Evolutionary conservation across 1,139 yeast species (phyloP).

Genomic region (Pichia cactophila): DNA sequence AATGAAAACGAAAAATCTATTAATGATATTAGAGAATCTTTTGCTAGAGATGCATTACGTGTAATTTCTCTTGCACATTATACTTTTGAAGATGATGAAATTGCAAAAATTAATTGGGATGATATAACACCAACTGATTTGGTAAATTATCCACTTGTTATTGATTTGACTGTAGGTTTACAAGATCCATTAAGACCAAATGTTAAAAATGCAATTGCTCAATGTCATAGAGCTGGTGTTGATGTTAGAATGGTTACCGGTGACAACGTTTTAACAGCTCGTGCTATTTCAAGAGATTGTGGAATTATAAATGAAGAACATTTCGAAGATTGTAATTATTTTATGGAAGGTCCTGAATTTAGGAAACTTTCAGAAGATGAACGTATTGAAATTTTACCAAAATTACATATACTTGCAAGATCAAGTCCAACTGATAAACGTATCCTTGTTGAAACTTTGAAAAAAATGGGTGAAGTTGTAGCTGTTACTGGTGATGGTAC

Average conservation of each 20-base stretch:
- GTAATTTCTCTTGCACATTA: constrained; percentile 79
- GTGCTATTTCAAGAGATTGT: constrained; percentile 81
- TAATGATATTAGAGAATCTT: constrained; percentile 45
- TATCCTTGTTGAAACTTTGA: constrained; percentile 73
- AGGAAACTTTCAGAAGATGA: constrained; percentile 57
- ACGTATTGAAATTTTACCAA: constrained; percentile 55
- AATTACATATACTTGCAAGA: constrained; percentile 78
- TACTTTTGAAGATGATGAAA: constrained; percentile 43
- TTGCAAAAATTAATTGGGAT: constrained; percentile 36
- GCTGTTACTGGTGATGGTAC: constrained; percentile 99
- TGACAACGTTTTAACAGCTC: constrained; percentile 84
- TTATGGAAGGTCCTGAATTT: constrained; percentile 91
- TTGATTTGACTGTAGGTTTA: constrained; percentile 80
- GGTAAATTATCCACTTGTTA: constrained; percentile 30
- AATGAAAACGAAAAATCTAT: constrained; percentile 18
- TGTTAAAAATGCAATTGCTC: constrained; percentile 78
- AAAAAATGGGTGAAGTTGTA: constrained; percentile 80
- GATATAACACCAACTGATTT: constrained; percentile 7
- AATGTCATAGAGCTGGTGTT: constrained; percentile 87
- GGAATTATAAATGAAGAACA: constrained; percentile 58
- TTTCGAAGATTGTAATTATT: constrained; percentile 47
- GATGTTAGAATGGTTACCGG: constrained; percentile 97
- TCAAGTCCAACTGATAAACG: constrained; percentile 95
- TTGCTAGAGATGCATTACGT: constrained; percentile 73
- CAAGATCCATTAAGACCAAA: constrained; percentile 92